A percentile compares a stretch with the other conserved stretches of the same genome.
Evolutionary conservation across 1,139 yeast species (phyloP).

Genomic region (Protomyces macrosporus): DNA sequence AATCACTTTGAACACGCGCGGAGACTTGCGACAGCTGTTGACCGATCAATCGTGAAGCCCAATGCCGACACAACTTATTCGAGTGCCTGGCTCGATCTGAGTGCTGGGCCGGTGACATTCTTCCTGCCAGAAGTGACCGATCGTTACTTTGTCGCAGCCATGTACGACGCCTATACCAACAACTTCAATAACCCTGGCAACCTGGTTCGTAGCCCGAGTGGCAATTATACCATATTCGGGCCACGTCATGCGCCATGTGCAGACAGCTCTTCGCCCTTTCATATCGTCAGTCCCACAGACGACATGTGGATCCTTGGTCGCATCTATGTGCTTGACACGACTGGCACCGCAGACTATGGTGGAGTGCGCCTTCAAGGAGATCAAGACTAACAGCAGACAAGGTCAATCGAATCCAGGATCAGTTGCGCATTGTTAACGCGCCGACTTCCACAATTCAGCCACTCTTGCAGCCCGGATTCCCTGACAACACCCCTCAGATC

Average conservation of each 20-base stretch:
- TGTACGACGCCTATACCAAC: constrained; percentile 2
- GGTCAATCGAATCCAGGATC: neutral
- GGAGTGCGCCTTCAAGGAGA: neutral
- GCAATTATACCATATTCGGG: neutral
- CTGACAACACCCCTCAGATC: neutral
- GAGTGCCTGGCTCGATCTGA: neutral
- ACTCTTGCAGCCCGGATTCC: neutral
- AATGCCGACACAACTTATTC: constrained; percentile 1
- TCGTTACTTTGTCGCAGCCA: neutral
- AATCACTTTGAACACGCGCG: neutral
- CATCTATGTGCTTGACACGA: neutral
- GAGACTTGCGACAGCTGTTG: neutral
- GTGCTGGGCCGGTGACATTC: neutral
- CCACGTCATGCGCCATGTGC: neutral
- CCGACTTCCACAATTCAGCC: neutral
- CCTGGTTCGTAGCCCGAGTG: neutral
- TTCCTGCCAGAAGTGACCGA: neutral
- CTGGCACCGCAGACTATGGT: neutral
- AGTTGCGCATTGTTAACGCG: neutral
- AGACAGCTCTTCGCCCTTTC: neutral
- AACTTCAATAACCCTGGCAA: constrained; percentile 1
- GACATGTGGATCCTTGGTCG: constrained; percentile 1
- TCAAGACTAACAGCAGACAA: neutral
- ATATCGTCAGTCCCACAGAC: neutral
- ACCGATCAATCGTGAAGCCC: neutral